A percentile compares a stretch with the other conserved stretches of the same genome.
Conservation (phyloP, 176 grass and related monocot genomes). For the Rhynchospora breviuscula region DNA sequence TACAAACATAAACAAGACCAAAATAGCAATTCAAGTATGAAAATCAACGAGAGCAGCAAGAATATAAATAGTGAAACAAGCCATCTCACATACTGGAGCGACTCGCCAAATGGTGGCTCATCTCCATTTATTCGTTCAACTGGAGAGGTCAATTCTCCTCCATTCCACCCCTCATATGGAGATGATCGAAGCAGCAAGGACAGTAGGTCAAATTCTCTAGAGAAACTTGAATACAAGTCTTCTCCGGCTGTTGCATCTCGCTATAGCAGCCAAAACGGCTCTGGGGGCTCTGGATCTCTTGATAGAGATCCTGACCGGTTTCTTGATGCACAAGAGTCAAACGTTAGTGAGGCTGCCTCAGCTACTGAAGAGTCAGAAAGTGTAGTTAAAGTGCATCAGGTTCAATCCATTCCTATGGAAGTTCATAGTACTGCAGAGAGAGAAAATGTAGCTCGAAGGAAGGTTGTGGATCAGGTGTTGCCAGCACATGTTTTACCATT, state of each 20-base stretch:
- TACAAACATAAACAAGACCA: slow-evolving; percentile 72
- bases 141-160: slow-evolving; percentile 8
- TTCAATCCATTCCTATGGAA: neutral
- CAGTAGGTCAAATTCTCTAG: slow-evolving; percentile 2
- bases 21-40: slow-evolving; percentile 31
- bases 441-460: slow-evolving; percentile 20
- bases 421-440: neutral
- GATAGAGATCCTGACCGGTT: slow-evolving; percentile 14
- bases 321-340: slow-evolving; percentile 21
- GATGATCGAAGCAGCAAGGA: slow-evolving; percentile 18
- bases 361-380: slow-evolving; percentile 4
- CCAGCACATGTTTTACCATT: slow-evolving; percentile 34
- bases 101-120: slow-evolving; percentile 51
- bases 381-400: neutral
- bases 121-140: slow-evolving; percentile 60
- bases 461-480: slow-evolving; percentile 26
- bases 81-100: slow-evolving; percentile 69
- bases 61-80: slow-evolving; percentile 62
- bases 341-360: slow-evolving; percentile 1
- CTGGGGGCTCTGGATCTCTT: neutral
- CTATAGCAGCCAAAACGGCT: slow-evolving; percentile 18
- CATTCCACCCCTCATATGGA: slow-evolving; percentile 8
- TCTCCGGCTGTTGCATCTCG: slow-evolving; percentile 4
- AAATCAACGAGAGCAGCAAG: slow-evolving; percentile 52
- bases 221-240: slow-evolving; percentile 19